Evolutionary conservation across 441 rosid genomes (phyloP), one percentile per base, ranked within the genome.

Genomic region (Arabidopsis hybrid): DNA sequence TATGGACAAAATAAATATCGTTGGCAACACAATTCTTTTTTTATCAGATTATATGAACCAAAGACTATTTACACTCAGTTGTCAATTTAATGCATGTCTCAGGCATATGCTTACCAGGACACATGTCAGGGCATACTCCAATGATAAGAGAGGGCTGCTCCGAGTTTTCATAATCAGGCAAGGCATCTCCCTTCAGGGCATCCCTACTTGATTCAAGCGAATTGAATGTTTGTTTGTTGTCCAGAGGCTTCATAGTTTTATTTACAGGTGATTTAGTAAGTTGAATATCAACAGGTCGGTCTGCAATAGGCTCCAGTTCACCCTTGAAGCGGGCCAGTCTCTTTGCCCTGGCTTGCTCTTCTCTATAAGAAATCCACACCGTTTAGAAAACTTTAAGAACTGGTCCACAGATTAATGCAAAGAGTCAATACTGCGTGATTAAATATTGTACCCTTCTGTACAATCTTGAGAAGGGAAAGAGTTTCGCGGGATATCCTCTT

Each of bases 101-200:
- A 40, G 67, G 70, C 81, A 74, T 70, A 76, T 64, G 74, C 81
- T 73, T 91, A 91, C 98, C 98, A 49, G 99, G 99, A 76, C 99
- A 95, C 99, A 95, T 95, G 81, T 95, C 97, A 69, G 90, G 97
- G 82, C 99, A 95, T 78, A 86, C 78, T 32, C 99, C 99, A 69
- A 84, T 71, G 66, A 95, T 95, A 74, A 87, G 74, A 73, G 80
- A 73, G 51, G 95, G 81, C 52, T 87, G 75, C 78, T 83, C 95
- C 47, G 56, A 65, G 80, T 85, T 86, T 60, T 85, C 97, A 79
- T 72, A 69, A 76, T 92, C 92, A 73, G 85, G 70, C 65, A 79
- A 57, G 72, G 63, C 74, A 78, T 80, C 80, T 71, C 76, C 84
- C 71, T 79, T 80, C 38, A 69, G 74, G 69, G 74, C 52, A 78